These are phyloP conservation scores for Kwoniella dendrophila DNA, from an alignment of 768 basidiomycete species.

Conservation along the genomic window DNA sequence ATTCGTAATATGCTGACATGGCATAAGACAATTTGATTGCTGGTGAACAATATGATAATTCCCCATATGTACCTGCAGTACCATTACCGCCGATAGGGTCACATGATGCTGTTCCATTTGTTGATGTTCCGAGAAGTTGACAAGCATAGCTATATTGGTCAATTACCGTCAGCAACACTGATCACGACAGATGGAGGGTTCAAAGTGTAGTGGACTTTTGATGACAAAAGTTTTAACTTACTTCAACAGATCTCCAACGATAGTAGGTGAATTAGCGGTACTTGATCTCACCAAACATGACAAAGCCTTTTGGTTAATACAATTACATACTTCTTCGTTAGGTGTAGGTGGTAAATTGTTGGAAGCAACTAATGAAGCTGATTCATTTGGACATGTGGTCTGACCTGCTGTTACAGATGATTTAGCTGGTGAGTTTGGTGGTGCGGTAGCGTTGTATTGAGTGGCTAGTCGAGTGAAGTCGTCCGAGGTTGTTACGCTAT, in stretches of 20 bases:
- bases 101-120: slow-evolving; percentile 64
- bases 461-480: slow-evolving; percentile 71
- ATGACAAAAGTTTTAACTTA: too few species aligned
- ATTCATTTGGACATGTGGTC: slow-evolving; percentile 67
- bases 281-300: slow-evolving; percentile 73
- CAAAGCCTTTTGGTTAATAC: slow-evolving; percentile 66
- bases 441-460: slow-evolving; percentile 66
- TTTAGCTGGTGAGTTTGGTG: slow-evolving; percentile 65
- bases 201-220: too few species aligned
- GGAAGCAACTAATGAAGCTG: slow-evolving; percentile 67
- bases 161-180: not conserved
- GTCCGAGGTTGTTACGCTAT: slow-evolving; percentile 66
- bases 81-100: slow-evolving; percentile 73
- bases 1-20: slow-evolving; percentile 77
- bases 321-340: slow-evolving; percentile 74
- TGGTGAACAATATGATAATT: slow-evolving; percentile 76
- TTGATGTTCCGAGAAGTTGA: slow-evolving; percentile 63
- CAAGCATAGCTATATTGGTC: slow-evolving; percentile 68
- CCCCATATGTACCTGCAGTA: slow-evolving; percentile 72
- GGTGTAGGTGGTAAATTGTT: slow-evolving; percentile 80
- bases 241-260: slow-evolving; percentile 53
- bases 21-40: slow-evolving; percentile 79
- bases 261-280: slow-evolving; percentile 58
- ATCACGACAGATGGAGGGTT: not conserved
- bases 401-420: slow-evolving; percentile 60